phyloP scores from a whole-genome alignment of 2,329 filamentous ascomycete species.

The Sporothrix brasiliensis region DNA sequence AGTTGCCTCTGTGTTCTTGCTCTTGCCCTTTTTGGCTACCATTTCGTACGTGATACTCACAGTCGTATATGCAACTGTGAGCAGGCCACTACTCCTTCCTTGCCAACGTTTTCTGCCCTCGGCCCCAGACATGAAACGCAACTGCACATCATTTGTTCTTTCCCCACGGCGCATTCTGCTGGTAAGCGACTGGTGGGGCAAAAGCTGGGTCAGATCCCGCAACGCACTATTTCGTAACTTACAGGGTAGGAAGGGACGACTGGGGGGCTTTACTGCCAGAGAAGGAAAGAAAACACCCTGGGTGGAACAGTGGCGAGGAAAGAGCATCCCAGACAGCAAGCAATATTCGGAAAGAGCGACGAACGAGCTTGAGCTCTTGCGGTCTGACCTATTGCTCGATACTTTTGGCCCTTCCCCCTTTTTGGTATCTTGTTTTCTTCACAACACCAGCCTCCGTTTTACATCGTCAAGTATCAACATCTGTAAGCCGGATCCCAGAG shows the following conservation, averaged over 20 bases:
- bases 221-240: slow-evolving; percentile 5
- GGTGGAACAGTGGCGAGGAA: neutral
- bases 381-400: neutral
- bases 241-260: neutral
- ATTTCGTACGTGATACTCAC: neutral
- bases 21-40: slow-evolving; percentile 22
- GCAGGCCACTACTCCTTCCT: slow-evolving; percentile 9
- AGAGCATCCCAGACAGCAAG: slow-evolving; percentile 12
- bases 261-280: slow-evolving; percentile 2
- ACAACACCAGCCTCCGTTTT: slow-evolving; percentile 14
- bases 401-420: neutral
- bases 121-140: slow-evolving; percentile 13
- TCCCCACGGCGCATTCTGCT: slow-evolving; percentile 16
- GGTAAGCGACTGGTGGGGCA: neutral
- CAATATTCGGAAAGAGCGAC: neutral
- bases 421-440: neutral
- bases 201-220: slow-evolving; percentile 19
- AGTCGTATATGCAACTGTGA: no score
- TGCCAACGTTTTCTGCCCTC: neutral
- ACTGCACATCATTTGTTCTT: slow-evolving; percentile 28
- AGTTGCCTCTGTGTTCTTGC: neutral
- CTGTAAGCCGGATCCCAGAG: neutral
- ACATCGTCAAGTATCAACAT: slow-evolving; percentile 4
- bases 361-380: neutral
- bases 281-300: neutral